Conservation (phyloP, 306 rosid genomes). For the Corylus avellana region DNA sequence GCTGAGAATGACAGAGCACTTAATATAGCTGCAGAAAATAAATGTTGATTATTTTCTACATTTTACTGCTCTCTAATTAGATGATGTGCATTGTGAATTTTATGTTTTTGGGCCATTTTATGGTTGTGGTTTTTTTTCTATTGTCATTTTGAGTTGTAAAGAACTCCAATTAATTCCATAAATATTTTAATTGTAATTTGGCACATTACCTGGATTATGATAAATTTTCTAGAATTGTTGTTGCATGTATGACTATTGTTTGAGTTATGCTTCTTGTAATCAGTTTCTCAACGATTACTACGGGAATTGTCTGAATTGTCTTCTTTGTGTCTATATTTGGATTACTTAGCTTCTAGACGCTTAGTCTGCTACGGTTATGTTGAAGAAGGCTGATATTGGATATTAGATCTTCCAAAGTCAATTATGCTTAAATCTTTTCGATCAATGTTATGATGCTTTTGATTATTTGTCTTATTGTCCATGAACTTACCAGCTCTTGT, state of each 20-base stretch:
- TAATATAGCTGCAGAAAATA: too few relatives aligned
- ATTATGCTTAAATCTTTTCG: neutral
- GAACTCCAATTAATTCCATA: too few relatives aligned
- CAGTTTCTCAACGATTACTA: too few relatives aligned
- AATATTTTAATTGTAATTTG: too few relatives aligned
- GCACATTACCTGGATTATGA: too few relatives aligned
- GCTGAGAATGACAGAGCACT: too few relatives aligned
- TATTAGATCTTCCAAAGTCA: neutral
- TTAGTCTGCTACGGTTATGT: neutral
- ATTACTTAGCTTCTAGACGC: neutral
- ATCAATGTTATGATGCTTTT: neutral
- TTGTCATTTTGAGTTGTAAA: too few relatives aligned
- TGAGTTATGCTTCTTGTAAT: conserved; percentile 6
- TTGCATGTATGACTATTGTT: neutral
- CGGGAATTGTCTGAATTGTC: neutral
- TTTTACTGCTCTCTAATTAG: too few relatives aligned
- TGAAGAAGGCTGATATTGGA: neutral
- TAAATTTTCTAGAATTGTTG: neutral
- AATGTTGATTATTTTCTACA: too few relatives aligned
- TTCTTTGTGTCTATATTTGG: neutral
- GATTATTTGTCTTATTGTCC: neutral
- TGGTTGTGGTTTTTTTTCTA: too few relatives aligned
- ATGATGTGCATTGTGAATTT: too few relatives aligned
- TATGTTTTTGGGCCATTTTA: too few relatives aligned
- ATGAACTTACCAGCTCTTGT: neutral